Base-by-base conservation (phyloP, 2,329 filamentous ascomycete genomes). In the Macrophomina pseudophaseolina region DNA sequence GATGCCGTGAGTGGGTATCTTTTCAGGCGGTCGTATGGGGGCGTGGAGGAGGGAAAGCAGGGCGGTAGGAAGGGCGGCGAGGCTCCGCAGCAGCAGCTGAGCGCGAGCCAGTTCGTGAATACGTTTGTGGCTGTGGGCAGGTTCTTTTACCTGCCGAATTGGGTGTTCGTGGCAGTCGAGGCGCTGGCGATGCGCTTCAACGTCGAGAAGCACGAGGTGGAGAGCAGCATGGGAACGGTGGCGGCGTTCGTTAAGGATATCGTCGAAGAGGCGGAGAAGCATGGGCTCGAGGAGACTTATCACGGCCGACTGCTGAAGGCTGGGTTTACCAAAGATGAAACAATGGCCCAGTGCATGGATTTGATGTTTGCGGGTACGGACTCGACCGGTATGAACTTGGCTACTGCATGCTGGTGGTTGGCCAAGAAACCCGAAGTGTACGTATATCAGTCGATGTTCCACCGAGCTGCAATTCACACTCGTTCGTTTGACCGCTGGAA, bases 1-100 rank as follows among this genome's bases (percentile, higher is more conserved):
- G 86, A 88, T 74, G 81, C 81, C 4, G 83, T 87, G 0, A 83
- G 82, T 3, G 80, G 80, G 4, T 86, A 87, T 75, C 75, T 88
- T 0, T 86, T 88, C 67, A 79, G 79, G 1, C 76, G 80, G 62
- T 78, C 79, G 11, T 88, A 87, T 71, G 81, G 84, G 11, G 84
- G 81, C 1, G 72, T 83, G 3, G 71, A 74, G 1, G 83, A 84
- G 70, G 71, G 5, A 70, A 72, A 32, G 73, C 72, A 18, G 71
- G 75, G 7, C 69, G 70, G 38, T 0, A 23, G 23, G 23, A 23
- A 23, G 23, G 28, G 46, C 9, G 35, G 18, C 11, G 60, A 33
- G 30, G 40, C 68, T 65, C 18, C 3, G 54, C 35, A 67, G 14
- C 66, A 44, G 85, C 87, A 2, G 84, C 81, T 4, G 81, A 86